These are phyloP conservation scores for Metschnikowia shivogae DNA, from an alignment of 805 yeast genomes.

Conservation along the genomic window DNA sequence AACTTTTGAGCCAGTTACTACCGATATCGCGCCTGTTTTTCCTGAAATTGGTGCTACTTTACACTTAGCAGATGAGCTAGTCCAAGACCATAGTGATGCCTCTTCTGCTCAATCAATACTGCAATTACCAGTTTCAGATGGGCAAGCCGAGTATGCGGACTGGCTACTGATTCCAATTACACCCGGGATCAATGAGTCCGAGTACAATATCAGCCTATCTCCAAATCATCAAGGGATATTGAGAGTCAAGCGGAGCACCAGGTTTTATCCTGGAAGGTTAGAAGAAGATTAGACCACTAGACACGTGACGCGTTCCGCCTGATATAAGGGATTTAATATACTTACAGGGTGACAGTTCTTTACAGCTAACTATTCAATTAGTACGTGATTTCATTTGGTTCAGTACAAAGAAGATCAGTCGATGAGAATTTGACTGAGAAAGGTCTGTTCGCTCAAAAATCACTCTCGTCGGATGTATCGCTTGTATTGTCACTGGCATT, in stretches of 20 bases:
- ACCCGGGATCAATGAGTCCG: not conserved
- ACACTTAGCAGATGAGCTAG: not conserved
- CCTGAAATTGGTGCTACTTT: not conserved
- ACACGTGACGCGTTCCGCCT: not conserved
- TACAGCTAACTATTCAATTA: too few species aligned
- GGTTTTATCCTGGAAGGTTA: not conserved
- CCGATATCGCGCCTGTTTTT: not conserved
- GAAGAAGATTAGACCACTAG: not conserved
- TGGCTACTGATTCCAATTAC: slow-evolving; percentile 1
- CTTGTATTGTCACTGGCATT: not conserved
- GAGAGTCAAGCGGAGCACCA: not conserved
- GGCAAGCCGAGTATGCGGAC: not conserved
- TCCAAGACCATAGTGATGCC: not conserved
- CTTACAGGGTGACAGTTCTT: too few species aligned
- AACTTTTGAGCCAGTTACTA: not conserved
- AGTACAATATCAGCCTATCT: not conserved
- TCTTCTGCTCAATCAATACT: too few species aligned
- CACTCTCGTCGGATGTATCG: not conserved
- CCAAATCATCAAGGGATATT: not conserved
- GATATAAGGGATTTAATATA: not conserved
- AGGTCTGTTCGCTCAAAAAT: too few species aligned
- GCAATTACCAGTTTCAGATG: too few species aligned
- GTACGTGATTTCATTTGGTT: not conserved
- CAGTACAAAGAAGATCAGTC: too few species aligned
- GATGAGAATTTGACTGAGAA: too few species aligned